These are phyloP conservation scores for Candida endomychidarum DNA, from an alignment of 805 yeast species.

Conservation along the genomic window DNA sequence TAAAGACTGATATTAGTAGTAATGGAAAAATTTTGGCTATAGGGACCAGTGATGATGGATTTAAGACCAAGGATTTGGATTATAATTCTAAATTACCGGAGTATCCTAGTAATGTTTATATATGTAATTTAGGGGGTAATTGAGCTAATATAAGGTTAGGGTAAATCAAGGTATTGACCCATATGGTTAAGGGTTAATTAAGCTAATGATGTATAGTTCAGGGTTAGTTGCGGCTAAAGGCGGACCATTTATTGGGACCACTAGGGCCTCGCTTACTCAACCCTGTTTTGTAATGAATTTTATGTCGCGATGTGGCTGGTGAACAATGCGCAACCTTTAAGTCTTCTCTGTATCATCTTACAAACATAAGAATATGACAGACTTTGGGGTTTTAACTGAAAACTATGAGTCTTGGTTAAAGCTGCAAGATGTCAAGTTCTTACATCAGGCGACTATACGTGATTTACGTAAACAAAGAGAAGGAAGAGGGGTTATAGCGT, in stretches of 20 bases:
- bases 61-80: slow-evolving; percentile 23
- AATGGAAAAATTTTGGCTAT: slow-evolving; percentile 27
- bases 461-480: slow-evolving; percentile 61
- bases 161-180: not conserved
- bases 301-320: not conserved
- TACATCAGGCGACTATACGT: slow-evolving; percentile 55
- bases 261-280: too few relatives aligned
- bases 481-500: slow-evolving; percentile 79
- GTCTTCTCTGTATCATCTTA: too few relatives aligned
- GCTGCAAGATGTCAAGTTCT: slow-evolving; percentile 41
- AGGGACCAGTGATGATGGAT: slow-evolving; percentile 45
- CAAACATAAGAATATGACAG: too few relatives aligned
- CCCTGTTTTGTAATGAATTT: too few relatives aligned
- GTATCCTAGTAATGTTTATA: slow-evolving; percentile 22
- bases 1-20: slow-evolving; percentile 20
- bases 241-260: too few relatives aligned
- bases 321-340: not conserved
- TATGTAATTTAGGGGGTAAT: too few relatives aligned
- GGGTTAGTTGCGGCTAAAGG: too few relatives aligned
- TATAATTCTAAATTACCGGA: slow-evolving; percentile 11
- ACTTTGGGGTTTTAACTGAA: slow-evolving; percentile 19
- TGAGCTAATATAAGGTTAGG: not conserved
- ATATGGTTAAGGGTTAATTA: too few relatives aligned
- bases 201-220: too few relatives aligned
- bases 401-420: slow-evolving; percentile 30